Evolutionary conservation across 225 moss, liverwort and hornwort genomes (phyloP), one percentile per base, ranked within the genome.

Genomic region (Pseudoscleropodium purum): DNA sequence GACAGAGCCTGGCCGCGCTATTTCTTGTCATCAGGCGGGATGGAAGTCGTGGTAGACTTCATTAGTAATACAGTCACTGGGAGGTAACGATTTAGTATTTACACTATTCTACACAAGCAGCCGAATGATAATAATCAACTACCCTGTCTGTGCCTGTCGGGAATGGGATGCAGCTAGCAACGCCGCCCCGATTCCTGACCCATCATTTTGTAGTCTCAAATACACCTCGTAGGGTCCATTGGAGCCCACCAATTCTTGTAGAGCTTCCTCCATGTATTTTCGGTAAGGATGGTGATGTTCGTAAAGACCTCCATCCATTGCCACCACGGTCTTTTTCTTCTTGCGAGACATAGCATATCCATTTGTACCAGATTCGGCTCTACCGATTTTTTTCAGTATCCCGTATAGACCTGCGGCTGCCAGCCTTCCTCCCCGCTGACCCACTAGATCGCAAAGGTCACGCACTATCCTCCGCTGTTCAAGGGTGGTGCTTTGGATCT

Each of bases 251-350:
- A 97, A 94, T 86, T 98, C 96, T 66, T 90, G 91, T 47, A 95
- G 90, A 84, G 96, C 97, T 51, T 91, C 91, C 87, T 96, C 93
- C 95, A 98, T 96, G 86, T 96, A 94, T 45, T 90, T 94, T 56
- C 96, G 93, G 91, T 95, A 98, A 43, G 95, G 95, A 24, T 89
- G 87, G 88, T 98, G 96, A 67, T 98, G 96, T 86, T 98, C 96
- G 88, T 93, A 98, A 34, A 98, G 92, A 72, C 98, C 98, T 37
- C 98, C 98, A 87, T 98, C 98, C 96, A 98, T 96, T 72, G 96
- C 96, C 86, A 98, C 95, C 70, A 96, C 95, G 8, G 96, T 97
- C 93, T 93, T 95, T 66, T 95, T 92, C 94, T 94, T 94, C 92
- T 75, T 85, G 49, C 79, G 86, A 86, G 88, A 45, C 67, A 84